These are phyloP conservation scores for Sarcodon aspratus DNA, from an alignment of 768 basidiomycete genomes.

Conservation along the genomic window DNA sequence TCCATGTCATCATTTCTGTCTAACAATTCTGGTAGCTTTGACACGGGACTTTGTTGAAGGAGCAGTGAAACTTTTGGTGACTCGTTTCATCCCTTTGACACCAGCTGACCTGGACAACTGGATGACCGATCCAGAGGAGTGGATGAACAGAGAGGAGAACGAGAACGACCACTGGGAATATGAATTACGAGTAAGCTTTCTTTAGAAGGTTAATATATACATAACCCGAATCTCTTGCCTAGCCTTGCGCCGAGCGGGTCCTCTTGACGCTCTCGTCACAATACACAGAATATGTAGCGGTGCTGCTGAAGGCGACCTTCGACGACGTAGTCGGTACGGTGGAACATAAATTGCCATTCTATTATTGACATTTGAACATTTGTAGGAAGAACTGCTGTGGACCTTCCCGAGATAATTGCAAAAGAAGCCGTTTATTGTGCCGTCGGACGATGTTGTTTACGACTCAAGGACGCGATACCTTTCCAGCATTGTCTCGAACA, in stretches of 20 bases:
- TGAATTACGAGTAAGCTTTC: conserved; percentile 67
- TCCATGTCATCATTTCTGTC: conserved; percentile 1
- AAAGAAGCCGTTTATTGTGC: conserved; percentile 87
- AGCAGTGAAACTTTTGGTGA: conserved; percentile 67
- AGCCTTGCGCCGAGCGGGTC: conserved; percentile 94
- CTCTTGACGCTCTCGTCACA: conserved; percentile 67
- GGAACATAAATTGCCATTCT: not conserved
- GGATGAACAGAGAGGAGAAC: conserved; percentile 82
- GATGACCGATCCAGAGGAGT: conserved; percentile 88
- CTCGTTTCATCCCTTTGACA: conserved; percentile 77
- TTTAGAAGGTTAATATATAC: not conserved
- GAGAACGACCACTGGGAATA: conserved; percentile 91
- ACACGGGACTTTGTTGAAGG: conserved; percentile 62
- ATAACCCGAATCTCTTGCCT: not conserved
- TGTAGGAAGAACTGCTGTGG: conserved; percentile 34
- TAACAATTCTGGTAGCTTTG: conserved; percentile 31
- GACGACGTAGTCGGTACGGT: conserved; percentile 47
- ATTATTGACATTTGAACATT: not conserved
- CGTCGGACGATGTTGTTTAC: conserved; percentile 67
- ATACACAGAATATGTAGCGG: conserved; percentile 58
- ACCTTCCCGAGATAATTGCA: conserved; percentile 53
- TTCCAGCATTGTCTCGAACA: conserved; percentile 62
- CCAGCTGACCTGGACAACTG: conserved; percentile 73
- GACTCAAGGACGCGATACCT: conserved; percentile 49
- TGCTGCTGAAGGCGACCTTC: conserved; percentile 51